Conservation (phyloP, 352 stramenopile genomes). For the Pythium sukuiense region DNA sequence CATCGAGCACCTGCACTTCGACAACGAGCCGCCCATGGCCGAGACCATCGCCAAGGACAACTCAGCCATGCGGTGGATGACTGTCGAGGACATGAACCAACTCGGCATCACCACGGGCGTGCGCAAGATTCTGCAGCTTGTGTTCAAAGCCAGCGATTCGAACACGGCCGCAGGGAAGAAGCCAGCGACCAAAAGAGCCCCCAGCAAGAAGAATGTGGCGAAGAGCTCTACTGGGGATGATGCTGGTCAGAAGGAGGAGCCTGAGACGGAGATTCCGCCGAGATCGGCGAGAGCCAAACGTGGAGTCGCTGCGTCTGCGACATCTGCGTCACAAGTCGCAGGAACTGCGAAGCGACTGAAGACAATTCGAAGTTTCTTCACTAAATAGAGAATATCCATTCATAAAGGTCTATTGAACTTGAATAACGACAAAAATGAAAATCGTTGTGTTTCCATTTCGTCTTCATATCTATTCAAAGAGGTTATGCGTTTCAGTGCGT, state of each 20-base stretch:
- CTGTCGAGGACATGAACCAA: constrained; percentile 64
- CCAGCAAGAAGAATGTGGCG: constrained; percentile 8
- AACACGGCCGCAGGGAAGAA: constrained; percentile 14
- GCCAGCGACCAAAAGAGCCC: constrained; percentile 15
- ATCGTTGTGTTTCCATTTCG: not conserved
- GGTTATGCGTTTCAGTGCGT: constrained; percentile 24
- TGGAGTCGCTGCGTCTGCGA: constrained; percentile 6
- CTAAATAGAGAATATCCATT: constrained; percentile 43
- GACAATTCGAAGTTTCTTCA: constrained; percentile 68
- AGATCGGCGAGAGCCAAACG: constrained; percentile 13
- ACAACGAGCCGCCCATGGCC: constrained; percentile 22
- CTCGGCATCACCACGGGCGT: constrained; percentile 86
- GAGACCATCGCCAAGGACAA: constrained; percentile 4
- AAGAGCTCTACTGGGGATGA: not conserved
- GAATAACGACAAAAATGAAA: too few relatives aligned
- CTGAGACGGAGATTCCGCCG: not conserved
- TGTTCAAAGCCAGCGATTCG: constrained; percentile 25
- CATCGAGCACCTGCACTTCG: constrained; percentile 80
- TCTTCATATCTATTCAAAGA: constrained; percentile 1
- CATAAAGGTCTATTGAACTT: not conserved
- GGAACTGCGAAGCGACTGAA: constrained; percentile 43
- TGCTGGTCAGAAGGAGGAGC: constrained; percentile 1
- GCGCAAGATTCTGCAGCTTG: constrained; percentile 82
- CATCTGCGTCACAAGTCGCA: constrained; percentile 42
- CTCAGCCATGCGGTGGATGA: constrained; percentile 67